Base-by-base conservation (phyloP, 345 rosid genomes). In the Eucalyptus lansdowneana region DNA sequence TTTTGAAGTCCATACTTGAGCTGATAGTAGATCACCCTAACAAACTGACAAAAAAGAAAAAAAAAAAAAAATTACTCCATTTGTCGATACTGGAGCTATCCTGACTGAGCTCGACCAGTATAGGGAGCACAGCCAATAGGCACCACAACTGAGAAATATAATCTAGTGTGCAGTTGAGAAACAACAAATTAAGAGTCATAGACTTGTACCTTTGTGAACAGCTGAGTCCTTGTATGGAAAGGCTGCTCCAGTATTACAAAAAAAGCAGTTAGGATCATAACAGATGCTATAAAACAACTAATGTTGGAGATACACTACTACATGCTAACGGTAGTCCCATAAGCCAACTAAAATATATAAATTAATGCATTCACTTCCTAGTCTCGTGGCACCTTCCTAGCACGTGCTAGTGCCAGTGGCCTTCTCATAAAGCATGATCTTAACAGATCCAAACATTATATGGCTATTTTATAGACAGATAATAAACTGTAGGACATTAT, bases 1-100 rank as follows among this genome's bases (percentile, higher is more conserved):
- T 94, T 97, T 89, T 93, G 96, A 88, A 97, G 95, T 91, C 97
- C 99, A 90, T 93, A 94, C 93, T 95, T 95, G 87, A 97, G 95
- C 93, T 97, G 99, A 93, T 97, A 90, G 93, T 94, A 97, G 88
- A 96, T 91, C 89, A 95, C 97, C 94, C 91, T 93, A 80, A 96
- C 93, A 94, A 97, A 97, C 99, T 97, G 96, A 56, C 69, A 89
- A 49, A 90, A 92, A 34, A 49, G n/a, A 3, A 19, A 2, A 1
- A 53, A 90, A 92, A 34, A 67, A 9, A 90, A 92, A 34, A 69
- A 9, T 37, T 72, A 72, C 19, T 37, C 83, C 83, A 76, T 76
- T 76, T 76, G 83, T 76, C 9, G 7, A 76, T 76, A 40, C 81
- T 72, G 81, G 45, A 72, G 81, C 14, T 37, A 9, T 19, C 81